phyloP scores from a whole-genome alignment of 768 basidiomycete species.

The Hydnum rufescens region DNA sequence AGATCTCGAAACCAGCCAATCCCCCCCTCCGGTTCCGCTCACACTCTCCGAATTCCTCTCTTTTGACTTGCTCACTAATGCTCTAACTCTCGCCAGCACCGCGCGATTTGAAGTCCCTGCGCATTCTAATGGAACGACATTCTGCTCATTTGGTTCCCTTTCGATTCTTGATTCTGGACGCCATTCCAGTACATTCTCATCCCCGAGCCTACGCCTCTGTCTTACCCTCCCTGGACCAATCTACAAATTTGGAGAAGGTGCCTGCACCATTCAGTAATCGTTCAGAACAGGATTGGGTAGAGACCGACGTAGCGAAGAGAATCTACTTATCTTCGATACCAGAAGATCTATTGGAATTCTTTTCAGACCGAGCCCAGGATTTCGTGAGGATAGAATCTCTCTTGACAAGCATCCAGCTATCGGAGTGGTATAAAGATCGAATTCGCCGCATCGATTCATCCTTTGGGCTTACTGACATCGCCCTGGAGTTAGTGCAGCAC shows the following conservation, averaged over 20 bases:
- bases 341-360: constrained; percentile 3
- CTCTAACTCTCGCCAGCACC: constrained; percentile 45
- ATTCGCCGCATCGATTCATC: constrained; percentile 39
- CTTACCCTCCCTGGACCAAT: constrained; percentile 39
- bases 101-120: constrained; percentile 39
- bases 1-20: background rate
- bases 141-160: constrained; percentile 38
- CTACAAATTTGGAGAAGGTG: constrained; percentile 25
- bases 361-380: background rate
- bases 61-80: constrained; percentile 34
- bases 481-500: constrained; percentile 65
- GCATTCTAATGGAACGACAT: constrained; percentile 38
- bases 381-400: constrained; percentile 13
- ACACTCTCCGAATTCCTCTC: constrained; percentile 44
- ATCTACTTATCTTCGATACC: constrained; percentile 4
- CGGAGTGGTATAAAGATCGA: constrained; percentile 54
- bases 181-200: constrained; percentile 51
- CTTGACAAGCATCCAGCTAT: constrained; percentile 32
- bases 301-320: constrained; percentile 4
- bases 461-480: constrained; percentile 60
- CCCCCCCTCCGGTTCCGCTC: constrained; percentile 23
- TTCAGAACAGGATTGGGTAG: constrained; percentile 5
- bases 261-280: background rate
- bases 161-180: constrained; percentile 49
- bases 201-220: constrained; percentile 41